A percentile compares a stretch with the other conserved stretches of the same genome.
These are phyloP conservation scores for Fomitopsis palustris DNA, from an alignment of 1,284 basidiomycete species.

Conservation along the genomic window DNA sequence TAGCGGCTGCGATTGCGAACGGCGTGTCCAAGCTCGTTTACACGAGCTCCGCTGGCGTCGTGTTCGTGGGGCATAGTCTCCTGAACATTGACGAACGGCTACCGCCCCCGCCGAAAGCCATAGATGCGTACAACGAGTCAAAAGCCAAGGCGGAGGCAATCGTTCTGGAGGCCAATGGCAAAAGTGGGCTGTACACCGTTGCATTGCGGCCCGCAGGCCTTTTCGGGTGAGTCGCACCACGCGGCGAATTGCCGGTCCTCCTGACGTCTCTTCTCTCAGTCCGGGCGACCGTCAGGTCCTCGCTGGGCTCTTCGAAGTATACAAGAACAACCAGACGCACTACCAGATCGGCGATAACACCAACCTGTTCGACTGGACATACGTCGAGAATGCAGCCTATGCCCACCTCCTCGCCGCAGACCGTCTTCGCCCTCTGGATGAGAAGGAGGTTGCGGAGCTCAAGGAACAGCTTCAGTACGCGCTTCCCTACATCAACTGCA, in stretches of 20 bases:
- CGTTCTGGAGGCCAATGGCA: constrained; percentile 84
- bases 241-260: not conserved
- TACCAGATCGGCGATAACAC: constrained; percentile 94
- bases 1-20: constrained; percentile 73
- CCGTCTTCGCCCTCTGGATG: constrained; percentile 55
- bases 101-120: constrained; percentile 68
- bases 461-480: constrained; percentile 41
- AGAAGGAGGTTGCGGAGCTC: constrained; percentile 39
- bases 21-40: constrained; percentile 89
- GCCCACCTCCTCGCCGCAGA: constrained; percentile 96
- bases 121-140: constrained; percentile 96
- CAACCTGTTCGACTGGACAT: constrained; percentile 97
- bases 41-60: constrained; percentile 92
- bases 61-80: constrained; percentile 83
- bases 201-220: constrained; percentile 95
- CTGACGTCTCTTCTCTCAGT: constrained; percentile 35
- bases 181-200: constrained; percentile 81
- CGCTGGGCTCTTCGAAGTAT: constrained; percentile 77
- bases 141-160: constrained; percentile 89
- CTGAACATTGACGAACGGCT: constrained; percentile 90
- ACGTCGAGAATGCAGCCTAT: constrained; percentile 93
- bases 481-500: constrained; percentile 61
- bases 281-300: constrained; percentile 92
- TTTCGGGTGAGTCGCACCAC: constrained; percentile 68
- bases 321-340: constrained; percentile 81